Conservation (phyloP, 2,329 filamentous ascomycete genomes). For the Trichophyton simii region DNA sequence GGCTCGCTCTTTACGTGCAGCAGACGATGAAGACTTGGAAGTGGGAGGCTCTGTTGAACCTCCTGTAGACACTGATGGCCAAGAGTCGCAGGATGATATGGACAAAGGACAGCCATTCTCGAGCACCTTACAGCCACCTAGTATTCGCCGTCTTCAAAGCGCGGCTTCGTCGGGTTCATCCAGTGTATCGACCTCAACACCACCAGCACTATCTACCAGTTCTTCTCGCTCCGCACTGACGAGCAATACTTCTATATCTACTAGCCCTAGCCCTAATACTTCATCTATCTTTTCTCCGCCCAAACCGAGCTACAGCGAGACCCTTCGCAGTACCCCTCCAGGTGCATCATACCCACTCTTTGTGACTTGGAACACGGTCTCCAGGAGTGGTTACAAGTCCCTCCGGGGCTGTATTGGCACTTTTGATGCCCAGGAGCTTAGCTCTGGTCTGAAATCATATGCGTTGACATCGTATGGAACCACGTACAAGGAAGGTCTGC, state of each 20-base stretch:
- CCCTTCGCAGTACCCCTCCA: slow-evolving; percentile 3
- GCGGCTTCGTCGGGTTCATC: slow-evolving; percentile 27
- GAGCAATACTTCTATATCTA: slow-evolving; percentile 30
- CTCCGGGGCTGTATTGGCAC: slow-evolving; percentile 94
- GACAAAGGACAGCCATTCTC: slow-evolving; percentile 10
- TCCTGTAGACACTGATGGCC: slow-evolving; percentile 11
- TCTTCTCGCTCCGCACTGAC: slow-evolving; percentile 36
- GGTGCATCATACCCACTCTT: slow-evolving; percentile 56
- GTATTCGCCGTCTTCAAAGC: slow-evolving; percentile 24
- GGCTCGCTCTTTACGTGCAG: slow-evolving; percentile 11
- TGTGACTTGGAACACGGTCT: slow-evolving; percentile 82
- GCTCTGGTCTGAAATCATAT: slow-evolving; percentile 62
- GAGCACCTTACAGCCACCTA: slow-evolving; percentile 20
- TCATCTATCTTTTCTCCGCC: slow-evolving; percentile 21
- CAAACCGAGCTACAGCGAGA: slow-evolving; percentile 5
- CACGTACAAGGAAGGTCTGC: slow-evolving; percentile 1
- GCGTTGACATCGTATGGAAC: slow-evolving; percentile 59
- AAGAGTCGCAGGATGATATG: slow-evolving; percentile 17
- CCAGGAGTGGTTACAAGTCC: slow-evolving; percentile 47
- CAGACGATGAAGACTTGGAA: slow-evolving; percentile 16
- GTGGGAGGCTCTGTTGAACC: slow-evolving; percentile 3
- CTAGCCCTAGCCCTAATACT: slow-evolving; percentile 28
- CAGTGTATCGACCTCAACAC: slow-evolving; percentile 22
- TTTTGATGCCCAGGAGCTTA: slow-evolving; percentile 65
- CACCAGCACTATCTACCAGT: slow-evolving; percentile 36